phyloP scores from a whole-genome alignment of 495 filamentous ascomycete species.

The Tuber umbilicatum region DNA sequence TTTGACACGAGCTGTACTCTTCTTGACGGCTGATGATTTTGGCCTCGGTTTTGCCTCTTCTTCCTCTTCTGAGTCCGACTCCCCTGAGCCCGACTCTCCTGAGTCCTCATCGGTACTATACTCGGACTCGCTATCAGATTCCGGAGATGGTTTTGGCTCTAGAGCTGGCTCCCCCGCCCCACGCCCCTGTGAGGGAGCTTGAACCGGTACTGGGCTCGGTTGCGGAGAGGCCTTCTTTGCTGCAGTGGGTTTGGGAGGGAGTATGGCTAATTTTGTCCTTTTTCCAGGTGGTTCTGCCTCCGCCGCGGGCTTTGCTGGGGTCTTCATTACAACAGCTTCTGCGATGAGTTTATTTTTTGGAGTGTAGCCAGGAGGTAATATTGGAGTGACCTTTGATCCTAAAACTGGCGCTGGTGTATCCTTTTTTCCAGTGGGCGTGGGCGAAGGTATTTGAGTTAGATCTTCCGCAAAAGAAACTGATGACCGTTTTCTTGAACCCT shows the following conservation, averaged over 20 bases:
- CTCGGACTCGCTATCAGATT: neutral
- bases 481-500: conserved; percentile 17
- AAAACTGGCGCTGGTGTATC: neutral
- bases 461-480: conserved; percentile 36
- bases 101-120: neutral
- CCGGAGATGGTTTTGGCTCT: neutral
- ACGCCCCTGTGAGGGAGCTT: neutral
- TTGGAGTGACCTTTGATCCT: conserved; percentile 26
- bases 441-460: conserved; percentile 9
- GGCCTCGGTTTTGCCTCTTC: neutral
- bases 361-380: conserved; percentile 28
- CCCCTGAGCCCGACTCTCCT: neutral
- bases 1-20: neutral
- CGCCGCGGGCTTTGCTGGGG: neutral
- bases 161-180: neutral
- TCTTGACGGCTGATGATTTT: neutral
- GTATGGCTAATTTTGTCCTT: conserved; percentile 4
- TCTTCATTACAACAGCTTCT: neutral
- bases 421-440: conserved; percentile 16
- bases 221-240: neutral
- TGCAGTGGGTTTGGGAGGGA: neutral
- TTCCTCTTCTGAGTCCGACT: neutral
- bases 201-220: neutral
- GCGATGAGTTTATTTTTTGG: conserved; percentile 2
- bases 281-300: neutral